These are phyloP conservation scores for Gamarada debralockiae DNA, from an alignment of 495 filamentous ascomycete species.

Conservation along the genomic window DNA sequence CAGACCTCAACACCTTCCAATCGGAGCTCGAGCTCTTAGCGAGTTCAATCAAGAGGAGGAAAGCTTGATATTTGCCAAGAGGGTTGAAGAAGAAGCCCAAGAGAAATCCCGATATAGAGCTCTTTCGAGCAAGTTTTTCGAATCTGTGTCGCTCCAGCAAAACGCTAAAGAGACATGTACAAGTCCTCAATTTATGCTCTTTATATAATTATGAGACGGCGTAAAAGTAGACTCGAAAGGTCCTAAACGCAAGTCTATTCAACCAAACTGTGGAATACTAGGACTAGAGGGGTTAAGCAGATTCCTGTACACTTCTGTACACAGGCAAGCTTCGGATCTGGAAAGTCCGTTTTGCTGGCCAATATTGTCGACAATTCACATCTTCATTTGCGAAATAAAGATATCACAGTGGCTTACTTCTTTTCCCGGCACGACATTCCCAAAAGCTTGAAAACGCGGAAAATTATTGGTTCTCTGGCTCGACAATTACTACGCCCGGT, in stretches of 20 bases:
- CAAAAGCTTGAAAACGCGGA: conserved; percentile 34
- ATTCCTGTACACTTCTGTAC: conserved; percentile 30
- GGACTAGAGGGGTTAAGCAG: conserved; percentile 29
- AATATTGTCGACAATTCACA: conserved; percentile 41
- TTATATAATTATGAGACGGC: conserved; percentile 35
- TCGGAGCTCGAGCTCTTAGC: conserved; percentile 35
- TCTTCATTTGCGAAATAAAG: conserved; percentile 20
- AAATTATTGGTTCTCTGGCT: conserved; percentile 35
- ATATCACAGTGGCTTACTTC: conserved; percentile 33
- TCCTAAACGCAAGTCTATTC: conserved; percentile 33
- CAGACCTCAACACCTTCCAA: conserved; percentile 28
- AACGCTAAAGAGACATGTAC: conserved; percentile 26
- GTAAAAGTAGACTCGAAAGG: conserved; percentile 40
- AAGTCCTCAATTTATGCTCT: conserved; percentile 35
- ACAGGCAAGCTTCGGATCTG: conserved; percentile 41
- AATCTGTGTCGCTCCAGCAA: conserved; percentile 23
- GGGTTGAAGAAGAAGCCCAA: conserved; percentile 25
- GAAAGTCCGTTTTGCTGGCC: conserved; percentile 39
- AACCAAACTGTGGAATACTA: conserved; percentile 25
- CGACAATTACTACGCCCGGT: conserved; percentile 32
- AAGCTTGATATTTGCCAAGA: conserved; percentile 27
- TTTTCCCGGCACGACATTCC: conserved; percentile 38
- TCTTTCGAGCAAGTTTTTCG: conserved; percentile 23
- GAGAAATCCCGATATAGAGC: conserved; percentile 28
- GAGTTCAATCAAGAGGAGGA: conserved; percentile 33